Base-by-base conservation (phyloP, 805 yeast genomes). In the Schwanniomyces pseudopolymorphus region DNA sequence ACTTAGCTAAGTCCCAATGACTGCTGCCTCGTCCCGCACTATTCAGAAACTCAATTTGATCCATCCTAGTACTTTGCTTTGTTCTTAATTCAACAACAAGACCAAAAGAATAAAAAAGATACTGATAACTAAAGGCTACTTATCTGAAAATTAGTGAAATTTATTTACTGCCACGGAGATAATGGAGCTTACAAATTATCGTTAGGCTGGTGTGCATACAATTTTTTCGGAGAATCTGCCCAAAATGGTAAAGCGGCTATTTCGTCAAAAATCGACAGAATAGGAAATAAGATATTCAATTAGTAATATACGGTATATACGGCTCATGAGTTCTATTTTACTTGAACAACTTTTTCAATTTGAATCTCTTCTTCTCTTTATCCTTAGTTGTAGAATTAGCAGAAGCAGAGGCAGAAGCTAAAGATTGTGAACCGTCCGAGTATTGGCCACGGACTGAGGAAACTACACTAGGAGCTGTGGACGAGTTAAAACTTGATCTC, bases 261-360 rank as follows among this genome's bases (percentile, higher is more conserved):
- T 31, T n/a, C 33, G 16, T 7, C 14, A 27, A 22, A 22, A 22
- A 5, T 22, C 4, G 13, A 7, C 28, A 26, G 10, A 26, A 26
- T 26, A 26, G 28, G 28, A 6, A 26, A 26, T 6, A 11, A 5
- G 25, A 22, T 22, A 22, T 22, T 22, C 25, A 8, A 22, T 22
- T 22, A 22, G 7, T 22, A 22, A 22, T 26, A 26, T 26, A 26
- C 28, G 28, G 13, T 11, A 22, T 22, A 22, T 22, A 4, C 31
- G 13, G 4, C 6, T 7, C 5, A 26, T 26, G 31, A 26, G 31
- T 8, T 22, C 8, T 13, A 11, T 17, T n/a, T 42, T 56, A 64
- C 45, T 56, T 77, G 47, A 80, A 69, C 38, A 80, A 69, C 47
- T 70, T 74, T 44, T 75, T 72, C 46, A 80, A 70, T 50, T 74